Conservation (phyloP, 2,329 filamentous ascomycete genomes). For the Pseudogymnoascus sp. region DNA sequence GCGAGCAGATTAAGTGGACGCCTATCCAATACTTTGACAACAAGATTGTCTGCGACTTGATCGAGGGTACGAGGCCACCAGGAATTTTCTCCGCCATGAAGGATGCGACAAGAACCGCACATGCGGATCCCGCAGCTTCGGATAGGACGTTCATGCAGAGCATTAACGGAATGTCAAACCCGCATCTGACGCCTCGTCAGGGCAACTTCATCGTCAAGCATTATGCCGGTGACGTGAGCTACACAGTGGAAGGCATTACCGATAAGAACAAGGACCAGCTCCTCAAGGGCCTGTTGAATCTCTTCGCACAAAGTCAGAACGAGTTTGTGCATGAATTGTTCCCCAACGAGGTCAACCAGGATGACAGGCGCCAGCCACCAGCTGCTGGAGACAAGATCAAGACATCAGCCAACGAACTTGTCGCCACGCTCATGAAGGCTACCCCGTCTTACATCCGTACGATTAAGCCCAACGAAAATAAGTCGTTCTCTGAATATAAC, state of each 20-base stretch:
- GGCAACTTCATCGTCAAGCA: conserved; percentile 98
- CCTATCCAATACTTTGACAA: conserved; percentile 99
- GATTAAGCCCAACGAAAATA: conserved; percentile 99
- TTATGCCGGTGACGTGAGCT: conserved; percentile 93
- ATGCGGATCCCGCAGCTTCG: conserved; percentile 87
- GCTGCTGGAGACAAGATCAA: conserved; percentile 96
- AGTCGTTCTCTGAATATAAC: conserved; percentile 90
- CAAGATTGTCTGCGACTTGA: conserved; percentile 95
- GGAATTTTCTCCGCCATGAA: conserved; percentile 95
- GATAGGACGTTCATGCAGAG: conserved; percentile 94
- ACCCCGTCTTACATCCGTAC: conserved; percentile 97
- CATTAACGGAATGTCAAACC: conserved; percentile 82
- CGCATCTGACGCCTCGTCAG: conserved; percentile 84
- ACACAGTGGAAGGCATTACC: conserved; percentile 92
- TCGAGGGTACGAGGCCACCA: conserved; percentile 82
- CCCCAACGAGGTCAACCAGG: conserved; percentile 86
- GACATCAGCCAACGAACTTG: conserved; percentile 85
- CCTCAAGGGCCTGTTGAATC: conserved; percentile 82
- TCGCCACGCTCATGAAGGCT: conserved; percentile 93
- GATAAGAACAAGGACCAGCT: conserved; percentile 99
- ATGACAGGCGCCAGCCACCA: conserved; percentile 88
- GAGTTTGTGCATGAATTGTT: conserved; percentile 81
- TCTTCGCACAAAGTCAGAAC: conserved; percentile 79
- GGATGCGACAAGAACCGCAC: conserved; percentile 96
- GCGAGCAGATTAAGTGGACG: conserved; percentile 96